phyloP scores from a whole-genome alignment of 2,329 filamentous ascomycete genomes.

The Fusarium secorum region DNA sequence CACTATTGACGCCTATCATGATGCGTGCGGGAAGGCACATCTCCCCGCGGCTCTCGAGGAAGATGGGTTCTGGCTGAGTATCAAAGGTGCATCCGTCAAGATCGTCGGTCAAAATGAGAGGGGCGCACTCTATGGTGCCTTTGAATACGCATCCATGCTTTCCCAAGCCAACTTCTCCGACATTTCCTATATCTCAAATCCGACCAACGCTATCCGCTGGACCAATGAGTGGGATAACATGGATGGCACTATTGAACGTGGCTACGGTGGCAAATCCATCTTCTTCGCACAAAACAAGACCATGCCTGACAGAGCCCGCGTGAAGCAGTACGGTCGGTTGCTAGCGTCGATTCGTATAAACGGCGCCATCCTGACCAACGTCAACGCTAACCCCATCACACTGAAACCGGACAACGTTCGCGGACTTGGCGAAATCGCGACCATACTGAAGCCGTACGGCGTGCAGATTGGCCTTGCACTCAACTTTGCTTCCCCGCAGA shows the following conservation, averaged over 20 bases:
- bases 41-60: neutral
- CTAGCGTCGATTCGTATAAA: neutral
- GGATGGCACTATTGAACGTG: neutral
- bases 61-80: neutral
- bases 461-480: neutral
- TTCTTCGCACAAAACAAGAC: neutral
- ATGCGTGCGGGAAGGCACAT: fast-evolving
- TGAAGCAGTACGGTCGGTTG: neutral
- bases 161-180: neutral
- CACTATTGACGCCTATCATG: neutral
- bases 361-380: neutral
- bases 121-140: neutral
- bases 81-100: neutral
- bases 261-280: neutral
- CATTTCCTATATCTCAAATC: neutral
- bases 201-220: neutral
- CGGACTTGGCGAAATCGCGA: neutral
- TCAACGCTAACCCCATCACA: neutral
- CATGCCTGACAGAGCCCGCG: neutral
- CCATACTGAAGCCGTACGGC: neutral
- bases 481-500: neutral
- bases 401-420: neutral
- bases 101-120: neutral
- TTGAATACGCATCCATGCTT: neutral
- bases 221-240: neutral